These are phyloP conservation scores for Penstemon eatonii DNA, from an alignment of 257 asterid genomes.

Conservation along the genomic window DNA sequence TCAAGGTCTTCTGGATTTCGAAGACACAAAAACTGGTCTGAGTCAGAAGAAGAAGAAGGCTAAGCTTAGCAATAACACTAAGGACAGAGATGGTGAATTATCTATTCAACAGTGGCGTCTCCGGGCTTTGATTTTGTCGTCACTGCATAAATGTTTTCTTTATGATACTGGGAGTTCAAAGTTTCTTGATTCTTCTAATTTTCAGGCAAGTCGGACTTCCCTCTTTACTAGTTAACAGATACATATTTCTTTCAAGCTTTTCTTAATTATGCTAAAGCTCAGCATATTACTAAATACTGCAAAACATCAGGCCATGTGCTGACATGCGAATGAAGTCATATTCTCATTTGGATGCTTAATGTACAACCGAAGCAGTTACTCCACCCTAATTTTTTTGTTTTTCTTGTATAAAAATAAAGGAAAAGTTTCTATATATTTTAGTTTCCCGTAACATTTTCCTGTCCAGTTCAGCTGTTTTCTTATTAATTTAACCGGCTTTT, in stretches of 20 bases:
- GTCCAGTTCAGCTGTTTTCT: background rate
- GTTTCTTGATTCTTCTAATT: slow-evolving; percentile 68
- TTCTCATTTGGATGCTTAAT: background rate
- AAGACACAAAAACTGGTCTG: slow-evolving; percentile 30
- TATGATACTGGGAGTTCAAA: slow-evolving; percentile 69
- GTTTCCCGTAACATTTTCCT: background rate
- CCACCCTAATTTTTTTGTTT: background rate
- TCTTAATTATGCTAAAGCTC: background rate
- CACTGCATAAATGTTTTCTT: slow-evolving; percentile 78
- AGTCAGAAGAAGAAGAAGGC: slow-evolving; percentile 69
- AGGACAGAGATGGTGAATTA: slow-evolving; percentile 39
- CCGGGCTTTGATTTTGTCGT: slow-evolving; percentile 65
- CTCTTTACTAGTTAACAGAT: slow-evolving; percentile 14
- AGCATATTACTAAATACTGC: background rate
- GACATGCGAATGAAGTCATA: background rate
- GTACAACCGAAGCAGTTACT: background rate
- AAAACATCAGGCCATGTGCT: background rate
- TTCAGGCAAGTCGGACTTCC: slow-evolving; percentile 58
- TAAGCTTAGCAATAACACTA: slow-evolving; percentile 45
- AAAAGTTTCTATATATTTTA: background rate
- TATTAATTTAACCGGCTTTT: background rate
- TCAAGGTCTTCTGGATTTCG: slow-evolving; percentile 52
- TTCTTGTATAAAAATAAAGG: background rate
- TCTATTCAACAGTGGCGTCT: slow-evolving; percentile 71
- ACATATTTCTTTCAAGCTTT: background rate